A percentile compares a stretch with the other conserved stretches of the same genome.
These are phyloP conservation scores for Solanum paucissectum DNA, from an alignment of 257 asterid species.

Conservation along the genomic window DNA sequence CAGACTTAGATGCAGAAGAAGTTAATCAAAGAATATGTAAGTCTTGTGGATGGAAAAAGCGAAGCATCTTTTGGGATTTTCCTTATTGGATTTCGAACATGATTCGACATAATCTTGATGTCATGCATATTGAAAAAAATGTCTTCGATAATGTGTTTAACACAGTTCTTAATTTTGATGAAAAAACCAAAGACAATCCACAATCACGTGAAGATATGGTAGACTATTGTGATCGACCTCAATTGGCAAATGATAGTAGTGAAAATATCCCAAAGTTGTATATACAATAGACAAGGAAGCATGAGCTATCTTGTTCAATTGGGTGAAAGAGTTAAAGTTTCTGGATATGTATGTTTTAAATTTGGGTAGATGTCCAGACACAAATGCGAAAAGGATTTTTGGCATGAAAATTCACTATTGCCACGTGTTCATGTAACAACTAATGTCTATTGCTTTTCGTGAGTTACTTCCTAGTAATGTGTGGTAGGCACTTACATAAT, in stretches of 20 bases:
- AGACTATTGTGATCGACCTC: neutral
- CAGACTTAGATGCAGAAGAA: too few species aligned
- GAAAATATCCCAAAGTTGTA: too few species aligned
- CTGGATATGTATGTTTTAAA: too few species aligned
- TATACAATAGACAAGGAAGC: neutral
- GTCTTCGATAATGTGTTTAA: too few species aligned
- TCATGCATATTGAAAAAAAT: neutral
- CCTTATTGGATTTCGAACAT: too few species aligned
- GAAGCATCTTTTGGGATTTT: too few species aligned
- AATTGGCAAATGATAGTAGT: neutral
- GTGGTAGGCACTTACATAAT: neutral
- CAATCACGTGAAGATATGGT: neutral
- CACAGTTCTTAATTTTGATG: neutral
- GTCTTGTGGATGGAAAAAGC: too few species aligned
- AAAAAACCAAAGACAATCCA: neutral
- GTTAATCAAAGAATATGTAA: too few species aligned
- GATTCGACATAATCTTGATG: too few species aligned
- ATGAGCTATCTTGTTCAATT: too few species aligned
- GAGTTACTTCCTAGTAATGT: neutral
- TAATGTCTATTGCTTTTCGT: neutral
- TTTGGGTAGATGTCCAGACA: neutral
- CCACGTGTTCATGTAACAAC: neutral
- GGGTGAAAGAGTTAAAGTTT: neutral
- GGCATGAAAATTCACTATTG: too few species aligned
- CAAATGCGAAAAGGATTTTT: too few species aligned